phyloP scores from a whole-genome alignment of 345 rosid genomes.

The Ceriops decandra region DNA sequence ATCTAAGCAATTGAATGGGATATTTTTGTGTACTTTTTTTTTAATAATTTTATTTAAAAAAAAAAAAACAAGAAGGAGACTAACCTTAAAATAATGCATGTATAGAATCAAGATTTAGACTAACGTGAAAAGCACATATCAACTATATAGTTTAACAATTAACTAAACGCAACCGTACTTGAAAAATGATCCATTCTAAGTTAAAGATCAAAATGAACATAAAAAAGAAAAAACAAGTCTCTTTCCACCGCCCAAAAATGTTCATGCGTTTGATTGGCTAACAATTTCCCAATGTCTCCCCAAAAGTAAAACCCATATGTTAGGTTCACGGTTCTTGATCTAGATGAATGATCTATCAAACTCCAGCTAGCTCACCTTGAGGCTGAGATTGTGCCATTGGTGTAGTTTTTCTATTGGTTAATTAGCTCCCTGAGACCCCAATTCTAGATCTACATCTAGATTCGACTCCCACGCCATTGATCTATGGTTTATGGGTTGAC shows the following conservation, averaged over 20 bases:
- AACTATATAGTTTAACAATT: no score
- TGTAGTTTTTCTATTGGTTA: no score
- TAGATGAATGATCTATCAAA: background rate
- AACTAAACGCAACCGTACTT: no score
- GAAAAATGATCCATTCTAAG: no score
- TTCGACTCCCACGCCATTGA: no score
- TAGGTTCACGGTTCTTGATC: slow-evolving; percentile 1
- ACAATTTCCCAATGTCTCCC: background rate
- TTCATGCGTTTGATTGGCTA: background rate
- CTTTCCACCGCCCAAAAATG: background rate
- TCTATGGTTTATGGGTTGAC: no score
- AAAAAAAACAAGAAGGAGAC: background rate
- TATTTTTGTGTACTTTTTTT: no score
- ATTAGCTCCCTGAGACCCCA: background rate
- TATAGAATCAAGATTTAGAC: background rate
- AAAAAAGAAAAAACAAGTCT: background rate
- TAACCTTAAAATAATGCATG: background rate
- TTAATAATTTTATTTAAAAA: background rate
- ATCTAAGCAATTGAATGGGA: accelerated
- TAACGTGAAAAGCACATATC: no score
- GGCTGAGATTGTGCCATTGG: background rate
- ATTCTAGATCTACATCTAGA: no score
- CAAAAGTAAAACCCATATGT: slow-evolving; percentile 2
- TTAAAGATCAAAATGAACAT: background rate
- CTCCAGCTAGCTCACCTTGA: background rate